Conservation (phyloP, 345 rosid genomes). For the Chamaenerion angustifolium region DNA sequence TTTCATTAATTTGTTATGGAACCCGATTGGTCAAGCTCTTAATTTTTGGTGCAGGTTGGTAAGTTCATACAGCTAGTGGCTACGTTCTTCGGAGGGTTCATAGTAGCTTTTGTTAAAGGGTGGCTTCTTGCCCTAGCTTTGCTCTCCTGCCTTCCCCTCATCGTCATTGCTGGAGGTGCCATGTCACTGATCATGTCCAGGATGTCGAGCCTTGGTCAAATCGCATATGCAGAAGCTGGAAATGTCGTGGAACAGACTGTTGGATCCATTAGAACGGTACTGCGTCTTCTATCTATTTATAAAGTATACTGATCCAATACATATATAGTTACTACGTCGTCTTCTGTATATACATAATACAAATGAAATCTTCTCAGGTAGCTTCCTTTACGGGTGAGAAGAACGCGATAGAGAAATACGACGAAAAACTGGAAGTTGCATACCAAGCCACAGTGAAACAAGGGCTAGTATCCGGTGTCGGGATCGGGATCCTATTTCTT, state of each 20-base stretch:
- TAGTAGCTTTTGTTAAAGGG: slow-evolving; percentile 48
- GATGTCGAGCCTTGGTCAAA: slow-evolving; percentile 63
- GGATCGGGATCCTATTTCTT: slow-evolving; percentile 35
- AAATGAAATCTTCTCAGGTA: slow-evolving; percentile 26
- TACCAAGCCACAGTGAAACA: slow-evolving; percentile 42
- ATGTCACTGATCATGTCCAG: slow-evolving; percentile 46
- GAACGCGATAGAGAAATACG: slow-evolving; percentile 45
- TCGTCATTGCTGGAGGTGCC: slow-evolving; percentile 39
- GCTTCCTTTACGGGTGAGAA: slow-evolving; percentile 88
- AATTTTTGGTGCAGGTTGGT: slow-evolving; percentile 39
- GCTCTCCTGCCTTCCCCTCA: slow-evolving; percentile 46
- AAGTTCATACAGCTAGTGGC: slow-evolving; percentile 51
- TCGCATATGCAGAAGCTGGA: slow-evolving; percentile 82
- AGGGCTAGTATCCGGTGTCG: slow-evolving; percentile 60
- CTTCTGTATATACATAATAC: neutral
- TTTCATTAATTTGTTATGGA: neutral
- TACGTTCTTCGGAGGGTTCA: slow-evolving; percentile 58
- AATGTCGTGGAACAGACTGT: slow-evolving; percentile 75
- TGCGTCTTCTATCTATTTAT: too few species aligned
- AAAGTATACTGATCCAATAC: too few species aligned
- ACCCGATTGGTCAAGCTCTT: neutral
- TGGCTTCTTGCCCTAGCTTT: slow-evolving; percentile 40
- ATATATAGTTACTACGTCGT: too few species aligned
- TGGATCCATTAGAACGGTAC: slow-evolving; percentile 73
- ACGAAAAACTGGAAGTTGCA: slow-evolving; percentile 41